Conservation (phyloP, 1,139 yeast species). For the Geotrichum candidum region DNA sequence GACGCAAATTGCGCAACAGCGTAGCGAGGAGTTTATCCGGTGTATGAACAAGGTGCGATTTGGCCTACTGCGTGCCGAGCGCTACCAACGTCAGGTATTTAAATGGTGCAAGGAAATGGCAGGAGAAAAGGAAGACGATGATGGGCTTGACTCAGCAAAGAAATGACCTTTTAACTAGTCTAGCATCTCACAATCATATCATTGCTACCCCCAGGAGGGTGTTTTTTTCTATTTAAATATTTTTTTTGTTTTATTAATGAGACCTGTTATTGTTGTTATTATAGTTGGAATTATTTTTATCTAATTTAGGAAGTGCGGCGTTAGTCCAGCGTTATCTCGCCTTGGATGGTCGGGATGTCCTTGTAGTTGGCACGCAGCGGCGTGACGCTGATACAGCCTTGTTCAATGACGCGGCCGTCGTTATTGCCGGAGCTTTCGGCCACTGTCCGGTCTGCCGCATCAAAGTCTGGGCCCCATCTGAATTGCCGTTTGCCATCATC, state of each 20-base stretch:
- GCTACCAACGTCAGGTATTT: slow-evolving; percentile 60
- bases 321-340: background rate
- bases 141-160: slow-evolving; percentile 11
- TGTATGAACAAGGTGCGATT: slow-evolving; percentile 64
- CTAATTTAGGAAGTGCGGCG: background rate
- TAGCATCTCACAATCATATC: background rate
- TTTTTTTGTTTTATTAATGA: background rate
- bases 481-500: slow-evolving; percentile 36
- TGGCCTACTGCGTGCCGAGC: slow-evolving; percentile 71
- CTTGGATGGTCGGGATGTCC: slow-evolving; percentile 19
- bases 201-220: background rate
- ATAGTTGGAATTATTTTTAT: background rate
- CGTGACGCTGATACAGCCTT: slow-evolving; percentile 56
- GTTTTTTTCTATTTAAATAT: background rate
- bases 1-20: slow-evolving; percentile 68
- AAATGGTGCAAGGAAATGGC: slow-evolving; percentile 85
- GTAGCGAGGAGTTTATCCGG: slow-evolving; percentile 85
- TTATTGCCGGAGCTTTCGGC: slow-evolving; percentile 44
- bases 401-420: slow-evolving; percentile 43
- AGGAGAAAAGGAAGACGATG: slow-evolving; percentile 45
- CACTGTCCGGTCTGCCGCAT: slow-evolving; percentile 57
- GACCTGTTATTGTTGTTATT: slow-evolving; percentile 1
- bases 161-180: background rate
- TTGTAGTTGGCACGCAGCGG: slow-evolving; percentile 74
- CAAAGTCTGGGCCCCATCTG: slow-evolving; percentile 80